Percentiles rank a stretch among this genome's conserved stretches.
These are phyloP conservation scores for Pyrenophora tritici-repentis DNA, from an alignment of 2,329 filamentous ascomycete species.

Conservation along the genomic window DNA sequence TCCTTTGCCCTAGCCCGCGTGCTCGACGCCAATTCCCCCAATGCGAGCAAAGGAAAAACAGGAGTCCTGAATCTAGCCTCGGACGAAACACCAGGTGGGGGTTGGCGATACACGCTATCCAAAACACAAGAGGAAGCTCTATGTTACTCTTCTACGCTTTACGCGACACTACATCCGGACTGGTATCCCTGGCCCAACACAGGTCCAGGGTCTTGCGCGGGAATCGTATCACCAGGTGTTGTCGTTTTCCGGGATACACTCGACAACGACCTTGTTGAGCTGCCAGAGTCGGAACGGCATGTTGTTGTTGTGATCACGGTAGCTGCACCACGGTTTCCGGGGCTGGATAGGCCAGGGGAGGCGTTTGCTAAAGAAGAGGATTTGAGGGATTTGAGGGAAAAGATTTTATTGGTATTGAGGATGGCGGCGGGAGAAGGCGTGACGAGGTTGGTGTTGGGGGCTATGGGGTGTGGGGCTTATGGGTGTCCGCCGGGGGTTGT, in stretches of 20 bases:
- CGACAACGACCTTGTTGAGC: conserved; percentile 18
- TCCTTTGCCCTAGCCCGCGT: conserved; percentile 24
- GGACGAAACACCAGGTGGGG: conserved; percentile 25
- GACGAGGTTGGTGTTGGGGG: conserved; percentile 27
- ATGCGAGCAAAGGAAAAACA: conserved; percentile 9
- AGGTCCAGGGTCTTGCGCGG: conserved; percentile 22
- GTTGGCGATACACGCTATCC: conserved; percentile 29
- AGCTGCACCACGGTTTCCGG: conserved; percentile 21
- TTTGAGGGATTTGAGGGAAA: conserved; percentile 21
- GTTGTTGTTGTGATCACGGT: conserved; percentile 27
- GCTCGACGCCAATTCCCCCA: neutral
- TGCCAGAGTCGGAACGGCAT: conserved; percentile 13
- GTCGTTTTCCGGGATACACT: conserved; percentile 30
- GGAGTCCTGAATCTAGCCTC: conserved; percentile 30
- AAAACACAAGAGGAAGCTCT: conserved; percentile 31
- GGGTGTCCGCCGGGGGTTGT: conserved; percentile 24
- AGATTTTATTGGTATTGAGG: conserved; percentile 24
- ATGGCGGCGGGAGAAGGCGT: conserved; percentile 22
- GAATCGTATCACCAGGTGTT: conserved; percentile 25
- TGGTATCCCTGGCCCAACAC: conserved; percentile 36
- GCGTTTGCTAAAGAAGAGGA: conserved; percentile 15
- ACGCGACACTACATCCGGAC: conserved; percentile 21
- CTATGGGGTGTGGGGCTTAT: conserved; percentile 34
- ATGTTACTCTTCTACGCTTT: conserved; percentile 31
- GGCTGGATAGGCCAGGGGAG: conserved; percentile 8